A percentile compares a stretch with the other conserved stretches of the same genome.
These are phyloP conservation scores for Fraxinus angustifolia DNA, from an alignment of 305 asterid genomes.

Conservation along the genomic window DNA sequence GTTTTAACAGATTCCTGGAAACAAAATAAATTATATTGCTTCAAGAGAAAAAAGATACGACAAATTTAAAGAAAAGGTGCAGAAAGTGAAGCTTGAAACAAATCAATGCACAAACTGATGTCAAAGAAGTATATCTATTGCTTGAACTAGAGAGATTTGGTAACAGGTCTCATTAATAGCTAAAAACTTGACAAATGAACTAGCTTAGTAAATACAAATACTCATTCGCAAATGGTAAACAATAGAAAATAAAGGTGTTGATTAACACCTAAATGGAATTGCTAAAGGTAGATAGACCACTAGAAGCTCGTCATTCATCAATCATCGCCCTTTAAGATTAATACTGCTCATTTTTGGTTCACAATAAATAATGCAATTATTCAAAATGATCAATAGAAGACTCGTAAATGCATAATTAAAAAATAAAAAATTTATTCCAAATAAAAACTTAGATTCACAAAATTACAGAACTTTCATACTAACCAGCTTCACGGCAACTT, in stretches of 20 bases:
- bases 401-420: neutral
- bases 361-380: neutral
- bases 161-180: conserved; percentile 11
- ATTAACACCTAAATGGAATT: neutral
- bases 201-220: neutral
- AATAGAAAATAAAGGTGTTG: neutral
- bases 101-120: neutral
- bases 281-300: conserved; percentile 6
- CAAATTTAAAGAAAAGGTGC: neutral
- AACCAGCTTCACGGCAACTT: conserved; percentile 91
- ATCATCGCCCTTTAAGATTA: neutral
- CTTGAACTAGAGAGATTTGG: neutral
- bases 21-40: neutral
- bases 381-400: neutral
- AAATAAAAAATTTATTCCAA: neutral
- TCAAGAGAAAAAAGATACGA: conserved; percentile 17
- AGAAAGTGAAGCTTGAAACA: neutral
- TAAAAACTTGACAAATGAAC: neutral
- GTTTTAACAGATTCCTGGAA: conserved; percentile 83
- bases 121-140: neutral
- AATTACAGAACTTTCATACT: conserved; percentile 22
- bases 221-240: neutral
- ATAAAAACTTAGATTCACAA: neutral
- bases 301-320: conserved; percentile 9
- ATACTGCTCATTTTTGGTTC: neutral